phyloP scores from a whole-genome alignment of 2,329 filamentous ascomycete genomes.

The Trichophyton simii region DNA sequence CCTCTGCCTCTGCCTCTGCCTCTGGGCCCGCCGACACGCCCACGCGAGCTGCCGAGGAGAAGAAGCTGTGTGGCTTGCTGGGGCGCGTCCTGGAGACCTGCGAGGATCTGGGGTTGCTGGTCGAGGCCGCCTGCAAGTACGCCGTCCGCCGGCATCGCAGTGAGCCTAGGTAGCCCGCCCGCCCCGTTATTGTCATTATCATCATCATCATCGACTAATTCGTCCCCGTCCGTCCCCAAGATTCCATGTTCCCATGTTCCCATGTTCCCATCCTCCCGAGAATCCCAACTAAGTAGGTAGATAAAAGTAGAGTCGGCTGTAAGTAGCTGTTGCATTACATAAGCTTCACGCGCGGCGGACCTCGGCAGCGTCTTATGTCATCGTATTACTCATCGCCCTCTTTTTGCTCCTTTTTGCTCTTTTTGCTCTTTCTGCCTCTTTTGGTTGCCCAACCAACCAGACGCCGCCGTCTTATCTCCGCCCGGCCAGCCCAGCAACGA shows the following conservation, averaged over 20 bases:
- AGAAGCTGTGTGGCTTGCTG: conserved; percentile 24
- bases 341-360: not conserved
- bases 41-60: conserved; percentile 3
- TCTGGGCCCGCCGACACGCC: not conserved
- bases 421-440: too few species aligned
- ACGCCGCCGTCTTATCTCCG: not conserved
- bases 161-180: too few species aligned
- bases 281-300: not conserved
- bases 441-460: not conserved
- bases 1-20: not conserved
- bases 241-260: too few species aligned
- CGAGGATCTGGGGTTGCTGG: conserved; percentile 33
- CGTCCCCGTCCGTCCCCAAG: too few species aligned
- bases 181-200: too few species aligned
- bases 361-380: not conserved
- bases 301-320: not conserved
- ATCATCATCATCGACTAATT: too few species aligned
- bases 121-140: conserved; percentile 33
- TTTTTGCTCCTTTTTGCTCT: not conserved
- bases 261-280: too few species aligned
- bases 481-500: too few species aligned
- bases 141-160: conserved; percentile 4
- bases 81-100: conserved; percentile 30
- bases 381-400: conserved; percentile 2
- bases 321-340: not conserved